Evolutionary conservation across 208 protist species (phyloP).

Genomic region (Crithidia bombi): DNA sequence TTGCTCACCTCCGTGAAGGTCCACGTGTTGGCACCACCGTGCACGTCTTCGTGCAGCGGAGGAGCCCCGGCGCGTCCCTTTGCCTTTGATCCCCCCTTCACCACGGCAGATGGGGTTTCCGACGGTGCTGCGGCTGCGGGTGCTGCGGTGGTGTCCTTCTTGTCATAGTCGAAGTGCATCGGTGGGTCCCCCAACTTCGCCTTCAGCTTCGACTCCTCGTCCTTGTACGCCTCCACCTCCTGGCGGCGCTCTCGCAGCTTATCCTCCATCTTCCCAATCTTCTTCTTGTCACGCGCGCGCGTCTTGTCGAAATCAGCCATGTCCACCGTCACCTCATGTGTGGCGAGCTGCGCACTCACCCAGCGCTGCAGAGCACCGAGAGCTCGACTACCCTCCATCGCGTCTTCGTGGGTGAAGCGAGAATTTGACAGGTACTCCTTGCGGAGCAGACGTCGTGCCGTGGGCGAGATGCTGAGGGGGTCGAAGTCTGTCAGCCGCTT

Average conservation of each 20-base stretch:
- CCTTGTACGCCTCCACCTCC: constrained; percentile 22
- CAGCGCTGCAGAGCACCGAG: constrained; percentile 57
- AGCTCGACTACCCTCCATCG: constrained; percentile 55
- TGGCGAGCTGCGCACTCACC: constrained; percentile 46
- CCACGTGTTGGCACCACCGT: constrained; percentile 21
- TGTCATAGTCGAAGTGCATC: constrained; percentile 14
- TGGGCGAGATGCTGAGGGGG: constrained; percentile 30
- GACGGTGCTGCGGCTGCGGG: no score
- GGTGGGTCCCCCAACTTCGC: constrained; percentile 13
- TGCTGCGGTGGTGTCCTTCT: not conserved
- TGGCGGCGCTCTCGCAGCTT: constrained; percentile 17
- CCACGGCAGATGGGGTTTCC: not conserved
- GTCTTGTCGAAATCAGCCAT: constrained; percentile 19
- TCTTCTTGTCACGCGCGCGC: constrained; percentile 9
- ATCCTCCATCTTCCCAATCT: constrained; percentile 25
- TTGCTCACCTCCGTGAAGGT: constrained; percentile 18
- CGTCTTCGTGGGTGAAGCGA: constrained; percentile 53
- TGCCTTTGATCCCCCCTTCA: not conserved
- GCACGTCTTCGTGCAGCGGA: constrained; percentile 25
- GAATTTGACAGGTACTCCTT: constrained; percentile 44
- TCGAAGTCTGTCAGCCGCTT: constrained; percentile 43
- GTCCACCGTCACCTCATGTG: constrained; percentile 29
- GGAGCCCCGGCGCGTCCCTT: constrained; percentile 23
- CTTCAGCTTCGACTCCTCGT: constrained; percentile 21
- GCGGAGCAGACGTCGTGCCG: constrained; percentile 20